These are phyloP conservation scores for Friedmanniomyces endolithicus DNA, from an alignment of 495 filamentous ascomycete genomes.

Conservation along the genomic window DNA sequence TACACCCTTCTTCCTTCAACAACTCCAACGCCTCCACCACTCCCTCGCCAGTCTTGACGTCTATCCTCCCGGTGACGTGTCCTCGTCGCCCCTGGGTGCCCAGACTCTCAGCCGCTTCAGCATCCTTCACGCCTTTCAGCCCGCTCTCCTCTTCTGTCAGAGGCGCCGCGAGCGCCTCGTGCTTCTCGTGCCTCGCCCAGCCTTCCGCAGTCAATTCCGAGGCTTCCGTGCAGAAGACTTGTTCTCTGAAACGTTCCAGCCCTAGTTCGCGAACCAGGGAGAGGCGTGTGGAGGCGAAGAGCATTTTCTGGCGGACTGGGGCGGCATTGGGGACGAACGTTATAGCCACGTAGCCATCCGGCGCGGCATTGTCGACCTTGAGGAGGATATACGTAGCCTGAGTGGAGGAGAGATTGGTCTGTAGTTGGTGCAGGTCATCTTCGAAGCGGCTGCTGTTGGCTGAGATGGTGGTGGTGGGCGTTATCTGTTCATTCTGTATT, in stretches of 20 bases:
- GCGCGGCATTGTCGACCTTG: slow-evolving; percentile 41
- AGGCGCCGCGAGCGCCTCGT: slow-evolving; percentile 50
- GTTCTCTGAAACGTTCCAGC: slow-evolving; percentile 70
- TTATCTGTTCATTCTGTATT: slow-evolving; percentile 64
- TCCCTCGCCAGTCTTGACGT: slow-evolving; percentile 51
- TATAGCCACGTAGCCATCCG: slow-evolving; percentile 43
- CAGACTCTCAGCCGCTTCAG: slow-evolving; percentile 63
- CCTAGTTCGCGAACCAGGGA: slow-evolving; percentile 79
- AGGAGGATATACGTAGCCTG: slow-evolving; percentile 76
- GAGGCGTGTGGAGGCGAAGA: slow-evolving; percentile 80
- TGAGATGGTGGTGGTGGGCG: slow-evolving; percentile 49
- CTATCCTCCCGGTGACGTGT: slow-evolving; percentile 37
- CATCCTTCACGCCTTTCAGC: slow-evolving; percentile 61
- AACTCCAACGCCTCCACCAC: slow-evolving; percentile 45
- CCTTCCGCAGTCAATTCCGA: slow-evolving; percentile 58
- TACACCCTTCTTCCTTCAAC: slow-evolving; percentile 35
- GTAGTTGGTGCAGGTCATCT: slow-evolving; percentile 47
- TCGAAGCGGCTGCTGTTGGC: slow-evolving; percentile 45
- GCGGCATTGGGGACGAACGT: slow-evolving; percentile 87
- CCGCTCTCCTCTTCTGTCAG: slow-evolving; percentile 80
- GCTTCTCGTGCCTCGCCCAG: slow-evolving; percentile 64
- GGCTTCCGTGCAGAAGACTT: slow-evolving; percentile 62
- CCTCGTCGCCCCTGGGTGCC: slow-evolving; percentile 53
- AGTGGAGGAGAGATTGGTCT: slow-evolving; percentile 54
- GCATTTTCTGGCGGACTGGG: slow-evolving; percentile 86